phyloP scores from a whole-genome alignment of 2,329 filamentous ascomycete species.

The Pseudocercospora eumusae region DNA sequence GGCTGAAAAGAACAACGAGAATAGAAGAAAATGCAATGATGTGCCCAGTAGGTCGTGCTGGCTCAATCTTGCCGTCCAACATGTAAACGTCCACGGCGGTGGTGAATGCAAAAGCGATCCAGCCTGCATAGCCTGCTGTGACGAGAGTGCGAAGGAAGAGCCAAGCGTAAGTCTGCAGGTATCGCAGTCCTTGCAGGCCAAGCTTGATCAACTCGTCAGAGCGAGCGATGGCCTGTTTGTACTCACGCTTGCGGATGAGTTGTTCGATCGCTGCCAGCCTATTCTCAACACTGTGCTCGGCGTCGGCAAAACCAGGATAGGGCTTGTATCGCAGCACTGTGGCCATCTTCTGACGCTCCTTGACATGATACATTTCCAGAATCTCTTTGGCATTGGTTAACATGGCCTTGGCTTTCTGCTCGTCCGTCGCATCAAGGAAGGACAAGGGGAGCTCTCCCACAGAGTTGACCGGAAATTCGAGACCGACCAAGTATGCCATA shows the following conservation, averaged over 20 bases:
- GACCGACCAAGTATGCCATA: constrained; percentile 87
- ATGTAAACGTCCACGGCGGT: constrained; percentile 89
- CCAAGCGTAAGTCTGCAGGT: constrained; percentile 98
- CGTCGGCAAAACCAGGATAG: constrained; percentile 68
- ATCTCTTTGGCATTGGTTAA: constrained; percentile 84
- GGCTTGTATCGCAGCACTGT: constrained; percentile 76
- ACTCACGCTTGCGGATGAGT: constrained; percentile 65
- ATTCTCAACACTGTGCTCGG: constrained; percentile 63
- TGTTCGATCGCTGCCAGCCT: constrained; percentile 67
- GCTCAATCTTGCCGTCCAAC: constrained; percentile 66
- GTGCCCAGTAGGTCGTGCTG: constrained; percentile 62
- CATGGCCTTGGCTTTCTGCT: constrained; percentile 80
- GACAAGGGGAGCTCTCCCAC: constrained; percentile 88
- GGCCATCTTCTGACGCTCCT: constrained; percentile 79
- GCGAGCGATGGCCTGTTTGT: constrained; percentile 76
- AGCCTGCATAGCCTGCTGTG: constrained; percentile 87
- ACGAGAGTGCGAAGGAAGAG: constrained; percentile 87
- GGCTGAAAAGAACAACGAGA: constrained; percentile 73
- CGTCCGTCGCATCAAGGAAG: constrained; percentile 70
- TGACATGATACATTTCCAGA: constrained; percentile 93
- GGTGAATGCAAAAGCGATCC: constrained; percentile 89
- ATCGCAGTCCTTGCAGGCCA: constrained; percentile 79
- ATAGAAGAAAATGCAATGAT: constrained; percentile 71
- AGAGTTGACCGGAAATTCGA: constrained; percentile 93
- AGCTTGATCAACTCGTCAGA: constrained; percentile 75